A percentile compares a stretch with the other conserved stretches of the same genome.
Evolutionary conservation across 352 stramenopile species (phyloP).

Genomic region (Pythium oligandrum): DNA sequence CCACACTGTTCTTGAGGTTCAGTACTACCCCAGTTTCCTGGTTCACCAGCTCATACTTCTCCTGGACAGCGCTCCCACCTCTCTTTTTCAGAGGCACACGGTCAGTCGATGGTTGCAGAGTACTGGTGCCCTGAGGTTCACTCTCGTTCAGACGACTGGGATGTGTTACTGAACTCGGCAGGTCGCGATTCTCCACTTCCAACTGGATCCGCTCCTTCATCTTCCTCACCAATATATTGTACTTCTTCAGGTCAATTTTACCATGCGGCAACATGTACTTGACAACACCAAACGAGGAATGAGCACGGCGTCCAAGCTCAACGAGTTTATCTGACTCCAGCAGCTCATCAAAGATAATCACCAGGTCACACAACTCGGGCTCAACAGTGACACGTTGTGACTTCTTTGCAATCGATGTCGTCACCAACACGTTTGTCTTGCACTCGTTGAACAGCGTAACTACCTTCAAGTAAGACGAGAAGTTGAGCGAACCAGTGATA

Average conservation of each 20-base stretch:
- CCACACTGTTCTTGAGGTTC: slow-evolving; percentile 58
- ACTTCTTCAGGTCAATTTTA: slow-evolving; percentile 43
- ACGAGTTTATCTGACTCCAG: slow-evolving; percentile 71
- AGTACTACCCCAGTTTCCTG: slow-evolving; percentile 61
- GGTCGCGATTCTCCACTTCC: too few relatives aligned
- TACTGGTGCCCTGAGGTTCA: not conserved
- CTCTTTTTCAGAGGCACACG: too few relatives aligned
- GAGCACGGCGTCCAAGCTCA: slow-evolving; percentile 50
- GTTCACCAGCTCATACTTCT: slow-evolving; percentile 49
- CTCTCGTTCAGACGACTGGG: too few relatives aligned
- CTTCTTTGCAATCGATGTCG: slow-evolving; percentile 60
- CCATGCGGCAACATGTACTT: slow-evolving; percentile 66
- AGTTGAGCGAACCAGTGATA: slow-evolving; percentile 46
- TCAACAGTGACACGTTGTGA: slow-evolving; percentile 39
- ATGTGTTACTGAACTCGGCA: too few relatives aligned
- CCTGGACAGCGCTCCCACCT: not conserved
- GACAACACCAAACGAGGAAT: slow-evolving; percentile 34
- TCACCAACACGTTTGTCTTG: slow-evolving; percentile 67
- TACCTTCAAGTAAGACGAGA: slow-evolving; percentile 67
- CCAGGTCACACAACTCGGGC: slow-evolving; percentile 52
- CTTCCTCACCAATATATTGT: slow-evolving; percentile 48
- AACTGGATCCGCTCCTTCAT: slow-evolving; percentile 32
- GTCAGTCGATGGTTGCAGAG: too few relatives aligned
- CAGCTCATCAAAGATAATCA: slow-evolving; percentile 77
- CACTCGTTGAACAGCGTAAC: slow-evolving; percentile 52